Evolutionary conservation across 192 early-diverging fungal species (phyloP).

Genomic region (Paraglomus occultum): DNA sequence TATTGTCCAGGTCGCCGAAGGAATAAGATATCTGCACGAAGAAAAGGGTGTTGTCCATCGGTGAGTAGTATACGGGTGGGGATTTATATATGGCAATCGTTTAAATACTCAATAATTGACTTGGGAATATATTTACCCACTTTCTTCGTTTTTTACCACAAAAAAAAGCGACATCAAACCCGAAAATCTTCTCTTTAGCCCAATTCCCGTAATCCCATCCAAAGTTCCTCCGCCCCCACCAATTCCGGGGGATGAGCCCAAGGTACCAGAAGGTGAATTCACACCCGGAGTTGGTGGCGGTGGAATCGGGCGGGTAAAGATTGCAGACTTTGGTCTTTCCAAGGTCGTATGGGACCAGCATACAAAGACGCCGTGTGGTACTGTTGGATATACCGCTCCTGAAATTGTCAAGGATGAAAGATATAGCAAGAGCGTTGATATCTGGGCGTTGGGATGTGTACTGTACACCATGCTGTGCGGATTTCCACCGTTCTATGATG

Average conservation of each 20-base stretch:
- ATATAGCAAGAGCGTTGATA: slow-evolving; percentile 81
- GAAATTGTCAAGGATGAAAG: slow-evolving; percentile 82
- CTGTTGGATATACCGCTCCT: slow-evolving; percentile 90
- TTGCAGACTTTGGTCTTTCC: slow-evolving; percentile 89
- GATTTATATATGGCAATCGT: no score
- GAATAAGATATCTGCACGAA: slow-evolving; percentile 80
- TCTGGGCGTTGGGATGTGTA: slow-evolving; percentile 88
- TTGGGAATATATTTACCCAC: neutral
- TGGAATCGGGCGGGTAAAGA: slow-evolving; percentile 79
- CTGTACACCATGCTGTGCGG: slow-evolving; percentile 80
- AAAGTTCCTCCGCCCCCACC: slow-evolving; percentile 31
- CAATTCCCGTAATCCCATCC: slow-evolving; percentile 62
- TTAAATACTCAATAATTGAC: neutral
- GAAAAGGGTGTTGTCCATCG: slow-evolving; percentile 78
- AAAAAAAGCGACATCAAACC: slow-evolving; percentile 94
- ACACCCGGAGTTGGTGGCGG: slow-evolving; percentile 73
- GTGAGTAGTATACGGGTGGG: slow-evolving; percentile 34
- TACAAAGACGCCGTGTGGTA: slow-evolving; percentile 89
- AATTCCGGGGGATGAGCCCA: slow-evolving; percentile 60
- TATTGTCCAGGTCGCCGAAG: slow-evolving; percentile 83
- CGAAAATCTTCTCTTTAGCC: slow-evolving; percentile 83
- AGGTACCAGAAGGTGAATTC: slow-evolving; percentile 74
- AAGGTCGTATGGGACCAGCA: slow-evolving; percentile 82
- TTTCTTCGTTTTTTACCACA: slow-evolving; percentile 16
- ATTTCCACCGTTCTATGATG: slow-evolving; percentile 83